phyloP scores from a whole-genome alignment of 2,329 filamentous ascomycete species.

The Coleophoma eucalyptorum region DNA sequence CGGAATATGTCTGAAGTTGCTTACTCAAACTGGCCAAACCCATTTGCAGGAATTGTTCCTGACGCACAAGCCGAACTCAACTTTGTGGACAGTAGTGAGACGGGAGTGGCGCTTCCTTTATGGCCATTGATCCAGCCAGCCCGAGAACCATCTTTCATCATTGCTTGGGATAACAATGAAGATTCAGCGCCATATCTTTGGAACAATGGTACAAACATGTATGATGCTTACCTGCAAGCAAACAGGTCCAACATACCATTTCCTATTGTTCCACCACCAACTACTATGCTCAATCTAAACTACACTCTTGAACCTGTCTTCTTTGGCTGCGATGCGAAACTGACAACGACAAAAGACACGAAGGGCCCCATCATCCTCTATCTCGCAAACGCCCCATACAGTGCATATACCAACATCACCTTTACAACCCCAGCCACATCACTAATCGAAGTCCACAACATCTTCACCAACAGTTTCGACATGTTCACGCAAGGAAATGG shows the following conservation, averaged over 20 bases:
- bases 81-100: slow-evolving; percentile 26
- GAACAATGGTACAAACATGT: slow-evolving; percentile 11
- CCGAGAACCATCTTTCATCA: slow-evolving; percentile 24
- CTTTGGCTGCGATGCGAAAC: slow-evolving; percentile 18
- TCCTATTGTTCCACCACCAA: slow-evolving; percentile 6
- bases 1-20: slow-evolving; percentile 27
- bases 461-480: slow-evolving; percentile 15
- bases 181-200: slow-evolving; percentile 8
- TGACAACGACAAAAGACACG: slow-evolving; percentile 11
- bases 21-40: slow-evolving; percentile 28
- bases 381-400: slow-evolving; percentile 18
- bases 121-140: slow-evolving; percentile 24
- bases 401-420: slow-evolving; percentile 14
- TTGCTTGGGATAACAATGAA: slow-evolving; percentile 23
- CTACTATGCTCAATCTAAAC: slow-evolving; percentile 15
- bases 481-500: slow-evolving; percentile 18
- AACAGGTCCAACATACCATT: slow-evolving; percentile 3
- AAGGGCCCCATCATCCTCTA: slow-evolving; percentile 19
- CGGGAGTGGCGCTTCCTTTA: slow-evolving; percentile 26
- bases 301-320: slow-evolving; percentile 13
- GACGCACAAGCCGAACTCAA: neutral
- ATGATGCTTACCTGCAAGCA: slow-evolving; percentile 7
- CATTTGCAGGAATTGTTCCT: slow-evolving; percentile 15
- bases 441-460: slow-evolving; percentile 7
- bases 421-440: slow-evolving; percentile 1